Evolutionary conservation across 1,139 yeast species (phyloP).

Genomic region (Saccharomyces hybrid): DNA sequence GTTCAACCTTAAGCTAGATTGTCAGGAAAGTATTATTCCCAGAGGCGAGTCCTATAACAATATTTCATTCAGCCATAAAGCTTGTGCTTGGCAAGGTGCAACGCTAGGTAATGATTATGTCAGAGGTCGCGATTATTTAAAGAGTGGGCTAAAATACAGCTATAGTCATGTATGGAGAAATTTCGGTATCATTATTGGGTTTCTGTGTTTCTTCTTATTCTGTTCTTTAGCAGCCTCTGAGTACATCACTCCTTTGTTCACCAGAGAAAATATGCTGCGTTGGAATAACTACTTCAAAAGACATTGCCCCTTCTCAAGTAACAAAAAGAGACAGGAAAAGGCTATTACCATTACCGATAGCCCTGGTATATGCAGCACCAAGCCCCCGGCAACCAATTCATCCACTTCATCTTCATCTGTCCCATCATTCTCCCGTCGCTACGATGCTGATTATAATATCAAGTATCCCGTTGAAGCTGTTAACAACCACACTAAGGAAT

Average conservation of each 20-base stretch:
- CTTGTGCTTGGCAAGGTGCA: constrained; percentile 36
- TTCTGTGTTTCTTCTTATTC: constrained; percentile 31
- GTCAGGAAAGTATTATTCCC: constrained; percentile 39
- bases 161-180: constrained; percentile 40
- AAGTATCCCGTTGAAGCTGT: constrained; percentile 35
- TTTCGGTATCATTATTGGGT: constrained; percentile 37
- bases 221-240: constrained; percentile 32
- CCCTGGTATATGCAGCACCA: background rate
- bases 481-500: constrained; percentile 1
- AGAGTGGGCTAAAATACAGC: constrained; percentile 31
- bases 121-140: constrained; percentile 32
- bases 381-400: background rate
- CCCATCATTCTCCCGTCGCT: constrained; percentile 9
- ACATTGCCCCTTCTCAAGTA: constrained; percentile 4
- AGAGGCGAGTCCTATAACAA: constrained; percentile 34
- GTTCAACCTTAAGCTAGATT: constrained; percentile 30
- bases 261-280: constrained; percentile 18
- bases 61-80: constrained; percentile 33
- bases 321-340: background rate
- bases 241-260: constrained; percentile 28
- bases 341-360: background rate
- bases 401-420: constrained; percentile 7
- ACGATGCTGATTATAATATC: constrained; percentile 3
- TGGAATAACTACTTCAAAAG: constrained; percentile 6
- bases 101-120: constrained; percentile 24